Percentiles rank a stretch among this genome's conserved stretches.
Evolutionary conservation across 441 rosid genomes (phyloP).

Genomic region (Cnidoscolus chayamansa): DNA sequence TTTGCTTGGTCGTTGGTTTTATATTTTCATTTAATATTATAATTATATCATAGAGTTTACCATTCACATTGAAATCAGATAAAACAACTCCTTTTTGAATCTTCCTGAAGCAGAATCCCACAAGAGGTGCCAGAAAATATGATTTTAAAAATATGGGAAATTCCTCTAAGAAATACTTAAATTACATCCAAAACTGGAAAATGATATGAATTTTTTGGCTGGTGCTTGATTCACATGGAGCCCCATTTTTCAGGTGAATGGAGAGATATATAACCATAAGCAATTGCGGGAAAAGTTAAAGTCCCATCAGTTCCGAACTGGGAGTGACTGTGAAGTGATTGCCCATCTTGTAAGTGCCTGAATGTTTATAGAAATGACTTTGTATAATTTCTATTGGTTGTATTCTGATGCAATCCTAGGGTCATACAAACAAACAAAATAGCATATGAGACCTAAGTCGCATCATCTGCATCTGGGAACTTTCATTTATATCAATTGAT

Average conservation of each 20-base stretch:
- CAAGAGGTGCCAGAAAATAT: neutral
- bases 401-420: too few relatives aligned
- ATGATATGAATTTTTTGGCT: neutral
- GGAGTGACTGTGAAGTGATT: constrained; percentile 98
- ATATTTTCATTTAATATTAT: neutral
- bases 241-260: constrained; percentile 58
- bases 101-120: neutral
- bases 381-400: neutral
- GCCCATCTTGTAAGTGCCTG: constrained; percentile 81
- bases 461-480: neutral
- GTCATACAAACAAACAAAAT: neutral
- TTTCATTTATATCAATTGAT: neutral
- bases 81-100: neutral
- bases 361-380: neutral
- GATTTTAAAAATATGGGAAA: neutral
- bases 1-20: neutral
- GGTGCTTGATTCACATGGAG: neutral
- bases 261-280: constrained; percentile 95
- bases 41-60: neutral
- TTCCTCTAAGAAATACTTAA: neutral
- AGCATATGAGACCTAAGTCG: neutral
- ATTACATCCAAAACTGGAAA: neutral
- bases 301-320: constrained; percentile 77
- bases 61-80: neutral
- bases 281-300: constrained; percentile 56